Conservation (phyloP, 2,329 filamentous ascomycete species). For the Xylariaceae sp. region DNA sequence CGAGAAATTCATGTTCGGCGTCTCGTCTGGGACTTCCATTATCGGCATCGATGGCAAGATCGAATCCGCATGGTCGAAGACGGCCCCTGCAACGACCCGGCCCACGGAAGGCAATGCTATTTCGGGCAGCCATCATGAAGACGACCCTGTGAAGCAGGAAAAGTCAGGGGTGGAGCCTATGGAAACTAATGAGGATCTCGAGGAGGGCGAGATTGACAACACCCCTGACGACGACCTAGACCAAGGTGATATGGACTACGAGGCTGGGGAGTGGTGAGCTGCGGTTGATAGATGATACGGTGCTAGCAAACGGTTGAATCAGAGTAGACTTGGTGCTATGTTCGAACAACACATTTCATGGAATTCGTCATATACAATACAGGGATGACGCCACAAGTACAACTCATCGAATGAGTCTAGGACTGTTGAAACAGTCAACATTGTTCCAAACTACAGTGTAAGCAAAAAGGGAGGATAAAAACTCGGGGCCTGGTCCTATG, state of each 20-base stretch:
- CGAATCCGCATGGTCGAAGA: constrained; percentile 58
- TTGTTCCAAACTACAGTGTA: no score
- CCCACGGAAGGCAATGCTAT: constrained; percentile 19
- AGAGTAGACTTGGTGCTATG: no score
- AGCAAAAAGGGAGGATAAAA: no score
- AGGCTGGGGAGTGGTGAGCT: constrained; percentile 24
- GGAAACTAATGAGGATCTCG: constrained; percentile 17
- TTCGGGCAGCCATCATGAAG: constrained; percentile 22
- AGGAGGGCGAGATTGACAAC: constrained; percentile 29
- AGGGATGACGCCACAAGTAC: no score
- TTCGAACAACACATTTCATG: no score
- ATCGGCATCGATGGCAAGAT: constrained; percentile 58
- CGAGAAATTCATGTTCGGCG: constrained; percentile 61
- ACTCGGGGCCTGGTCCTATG: no score
- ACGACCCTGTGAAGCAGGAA: constrained; percentile 22
- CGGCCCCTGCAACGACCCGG: constrained; percentile 23
- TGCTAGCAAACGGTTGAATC: background rate
- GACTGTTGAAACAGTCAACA: no score
- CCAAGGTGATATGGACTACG: constrained; percentile 34
- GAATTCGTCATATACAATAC: no score
- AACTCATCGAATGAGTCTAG: no score
- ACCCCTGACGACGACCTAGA: constrained; percentile 19
- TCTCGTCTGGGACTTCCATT: constrained; percentile 46
- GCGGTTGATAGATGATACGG: background rate
- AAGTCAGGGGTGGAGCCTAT: constrained; percentile 21